Evolutionary conservation across 108 stramenopile genomes (phyloP).

Genomic region (Cylindrotheca closterium): DNA sequence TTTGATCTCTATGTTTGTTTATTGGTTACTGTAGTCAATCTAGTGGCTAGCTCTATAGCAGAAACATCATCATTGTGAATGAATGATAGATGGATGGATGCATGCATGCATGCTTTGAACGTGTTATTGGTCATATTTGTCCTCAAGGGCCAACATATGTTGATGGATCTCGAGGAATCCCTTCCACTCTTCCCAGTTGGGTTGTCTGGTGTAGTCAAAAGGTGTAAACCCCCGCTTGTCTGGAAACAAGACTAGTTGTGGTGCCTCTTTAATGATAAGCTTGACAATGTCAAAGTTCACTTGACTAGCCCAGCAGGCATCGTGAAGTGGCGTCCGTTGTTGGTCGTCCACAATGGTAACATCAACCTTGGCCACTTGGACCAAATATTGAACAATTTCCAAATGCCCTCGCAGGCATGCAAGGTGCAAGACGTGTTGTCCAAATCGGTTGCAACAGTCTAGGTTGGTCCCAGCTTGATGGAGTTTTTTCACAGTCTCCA

Average conservation of each 20-base stretch:
- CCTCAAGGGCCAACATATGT: not conserved
- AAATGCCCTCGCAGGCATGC: slow-evolving; percentile 51
- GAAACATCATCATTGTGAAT: too few species aligned
- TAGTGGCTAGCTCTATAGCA: too few species aligned
- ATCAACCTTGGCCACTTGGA: slow-evolving; percentile 34
- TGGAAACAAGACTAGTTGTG: slow-evolving; percentile 28
- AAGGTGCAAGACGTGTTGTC: slow-evolving; percentile 63
- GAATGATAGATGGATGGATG: too few species aligned
- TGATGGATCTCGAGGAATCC: slow-evolving; percentile 4
- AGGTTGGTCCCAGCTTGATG: slow-evolving; percentile 26
- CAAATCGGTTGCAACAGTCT: slow-evolving; percentile 58
- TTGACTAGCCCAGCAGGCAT: slow-evolving; percentile 57
- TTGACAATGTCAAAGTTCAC: slow-evolving; percentile 44
- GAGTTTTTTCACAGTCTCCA: slow-evolving; percentile 43
- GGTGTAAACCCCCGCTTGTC: slow-evolving; percentile 50
- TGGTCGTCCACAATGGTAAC: slow-evolving; percentile 43
- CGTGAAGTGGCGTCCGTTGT: slow-evolving; percentile 59
- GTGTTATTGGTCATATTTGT: too few species aligned
- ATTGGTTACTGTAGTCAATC: too few species aligned
- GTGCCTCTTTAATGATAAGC: slow-evolving; percentile 21
- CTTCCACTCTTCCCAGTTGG: slow-evolving; percentile 34
- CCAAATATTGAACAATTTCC: slow-evolving; percentile 42
- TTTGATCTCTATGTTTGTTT: too few species aligned
- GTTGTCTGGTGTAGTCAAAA: slow-evolving; percentile 30
- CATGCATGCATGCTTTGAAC: too few species aligned